Base-by-base conservation (phyloP, 345 rosid species). In the Gossypium anomalum region DNA sequence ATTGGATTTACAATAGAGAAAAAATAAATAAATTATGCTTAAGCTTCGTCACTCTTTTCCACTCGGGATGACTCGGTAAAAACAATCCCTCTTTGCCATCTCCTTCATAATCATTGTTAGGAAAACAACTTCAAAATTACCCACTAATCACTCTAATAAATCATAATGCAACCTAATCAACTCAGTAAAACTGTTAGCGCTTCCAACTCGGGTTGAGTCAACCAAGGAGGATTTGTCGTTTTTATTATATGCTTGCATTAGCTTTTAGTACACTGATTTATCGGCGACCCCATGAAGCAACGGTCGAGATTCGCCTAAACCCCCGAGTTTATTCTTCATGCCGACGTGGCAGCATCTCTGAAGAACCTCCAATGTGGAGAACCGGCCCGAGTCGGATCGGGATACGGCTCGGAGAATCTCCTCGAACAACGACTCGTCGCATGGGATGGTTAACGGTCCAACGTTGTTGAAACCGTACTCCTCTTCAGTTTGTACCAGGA, bases 391-490 rank as follows among this genome's bases (percentile, higher is more conserved):
- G 17, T 78, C 84, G n/a, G 89, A 76, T 14, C 78, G 70, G 48
- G 87, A 83, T 47, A 92, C 79, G 38, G 76, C 82, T 11, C 76
- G 79, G 16, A 92, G 82, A 10, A 87, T 85, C 78, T 91, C 93
- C 55, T 94, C 98, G 72, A 94, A 92, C n/a, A 85, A 70, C 1
- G 86, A 80, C 78, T 92, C 98, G 51, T 92, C 94, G 27, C 99
- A 95, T 9, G 99, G 98, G 73, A 95, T 78, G 2, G 89, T 84
- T 19, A 95, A 75, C 23, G 88, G 96, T 16, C 99, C 99, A 1
- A 22, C 77, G 80, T 84, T 83, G 13, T 72, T 69, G 90, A 93
- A 95, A 0, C 99, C 99, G 77, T 84, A 92, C 85, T 87, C 96
- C 72, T 95, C 99, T 80, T 92, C 99, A 19, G 97, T 91, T 23